These are phyloP conservation scores for Striga hermonthica DNA, from an alignment of 305 asterid species.

Conservation along the genomic window DNA sequence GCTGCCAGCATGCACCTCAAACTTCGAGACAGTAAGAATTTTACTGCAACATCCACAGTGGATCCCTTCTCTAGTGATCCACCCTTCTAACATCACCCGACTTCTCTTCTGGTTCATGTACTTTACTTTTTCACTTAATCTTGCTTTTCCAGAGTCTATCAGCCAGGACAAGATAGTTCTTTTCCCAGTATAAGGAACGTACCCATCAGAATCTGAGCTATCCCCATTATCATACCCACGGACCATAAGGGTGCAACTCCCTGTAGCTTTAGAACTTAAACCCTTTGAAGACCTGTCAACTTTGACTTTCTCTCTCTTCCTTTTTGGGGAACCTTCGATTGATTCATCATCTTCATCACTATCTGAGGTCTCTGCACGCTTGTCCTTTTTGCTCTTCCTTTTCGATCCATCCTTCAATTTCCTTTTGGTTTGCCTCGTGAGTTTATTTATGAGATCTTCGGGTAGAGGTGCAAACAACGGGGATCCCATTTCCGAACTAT, in stretches of 20 bases:
- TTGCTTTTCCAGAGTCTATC: conserved; percentile 68
- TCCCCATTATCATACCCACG: conserved; percentile 65
- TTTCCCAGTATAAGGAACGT: conserved; percentile 77
- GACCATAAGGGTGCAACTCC: conserved; percentile 83
- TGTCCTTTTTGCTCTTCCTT: conserved; percentile 56
- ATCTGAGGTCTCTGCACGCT: conserved; percentile 31
- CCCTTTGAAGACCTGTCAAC: too few species aligned
- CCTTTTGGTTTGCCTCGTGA: conserved; percentile 88
- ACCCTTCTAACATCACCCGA: conserved; percentile 83
- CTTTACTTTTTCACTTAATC: conserved; percentile 74
- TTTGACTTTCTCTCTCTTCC: conserved; percentile 38
- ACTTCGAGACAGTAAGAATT: conserved; percentile 84
- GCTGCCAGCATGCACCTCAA: conserved; percentile 98
- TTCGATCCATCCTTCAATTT: conserved; percentile 71
- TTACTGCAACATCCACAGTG: conserved; percentile 99
- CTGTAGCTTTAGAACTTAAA: conserved; percentile 39
- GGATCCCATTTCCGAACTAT: conserved; percentile 42
- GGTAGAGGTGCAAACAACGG: conserved; percentile 60
- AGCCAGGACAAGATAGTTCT: conserved; percentile 87
- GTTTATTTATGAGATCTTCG: conserved; percentile 76
- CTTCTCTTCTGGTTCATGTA: conserved; percentile 80
- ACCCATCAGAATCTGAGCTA: conserved; percentile 61
- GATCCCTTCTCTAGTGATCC: conserved; percentile 92
- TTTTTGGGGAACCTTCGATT: conserved; percentile 34
- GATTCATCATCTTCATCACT: conserved; percentile 39